These are phyloP conservation scores for Circinella umbellata DNA, from an alignment of 371 early-diverging fungal genomes.

Conservation along the genomic window DNA sequence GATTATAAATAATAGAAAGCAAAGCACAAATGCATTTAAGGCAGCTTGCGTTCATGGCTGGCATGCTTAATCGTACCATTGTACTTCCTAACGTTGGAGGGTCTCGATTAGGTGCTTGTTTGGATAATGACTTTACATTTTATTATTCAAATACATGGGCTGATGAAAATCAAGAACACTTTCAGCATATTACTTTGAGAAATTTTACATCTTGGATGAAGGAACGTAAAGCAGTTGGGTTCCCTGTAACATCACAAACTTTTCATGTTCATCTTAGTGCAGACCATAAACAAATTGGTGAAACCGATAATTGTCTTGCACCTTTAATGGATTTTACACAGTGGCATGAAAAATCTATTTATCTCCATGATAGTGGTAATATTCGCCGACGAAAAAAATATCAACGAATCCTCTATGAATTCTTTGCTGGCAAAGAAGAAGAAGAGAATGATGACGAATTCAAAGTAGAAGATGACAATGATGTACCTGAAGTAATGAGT, in stretches of 20 bases:
- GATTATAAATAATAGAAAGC: slow-evolving; percentile 34
- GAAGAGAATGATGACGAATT: background rate
- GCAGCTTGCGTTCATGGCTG: slow-evolving; percentile 38
- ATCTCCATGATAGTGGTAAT: slow-evolving; percentile 26
- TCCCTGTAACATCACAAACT: slow-evolving; percentile 23
- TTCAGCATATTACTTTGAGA: slow-evolving; percentile 31
- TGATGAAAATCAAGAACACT: slow-evolving; percentile 21
- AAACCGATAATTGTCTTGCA: slow-evolving; percentile 21
- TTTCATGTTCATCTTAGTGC: slow-evolving; percentile 24
- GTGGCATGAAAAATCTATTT: slow-evolving; percentile 23
- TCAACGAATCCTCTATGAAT: slow-evolving; percentile 20
- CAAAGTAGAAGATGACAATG: background rate
- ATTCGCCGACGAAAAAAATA: slow-evolving; percentile 9
- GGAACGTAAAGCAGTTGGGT: slow-evolving; percentile 29
- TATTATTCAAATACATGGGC: slow-evolving; percentile 36
- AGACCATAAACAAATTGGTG: slow-evolving; percentile 19
- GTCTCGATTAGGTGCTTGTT: slow-evolving; percentile 40
- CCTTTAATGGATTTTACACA: slow-evolving; percentile 16
- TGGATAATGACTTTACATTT: slow-evolving; percentile 31
- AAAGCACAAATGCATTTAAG: slow-evolving; percentile 46
- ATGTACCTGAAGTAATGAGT: slow-evolving; percentile 32
- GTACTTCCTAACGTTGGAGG: slow-evolving; percentile 39
- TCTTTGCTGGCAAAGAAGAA: slow-evolving; percentile 18
- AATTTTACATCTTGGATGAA: slow-evolving; percentile 33
- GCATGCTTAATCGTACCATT: slow-evolving; percentile 36